Evolutionary conservation across 2,329 filamentous ascomycete species (phyloP).

Genomic region (Arthrobotrys sinensis): DNA sequence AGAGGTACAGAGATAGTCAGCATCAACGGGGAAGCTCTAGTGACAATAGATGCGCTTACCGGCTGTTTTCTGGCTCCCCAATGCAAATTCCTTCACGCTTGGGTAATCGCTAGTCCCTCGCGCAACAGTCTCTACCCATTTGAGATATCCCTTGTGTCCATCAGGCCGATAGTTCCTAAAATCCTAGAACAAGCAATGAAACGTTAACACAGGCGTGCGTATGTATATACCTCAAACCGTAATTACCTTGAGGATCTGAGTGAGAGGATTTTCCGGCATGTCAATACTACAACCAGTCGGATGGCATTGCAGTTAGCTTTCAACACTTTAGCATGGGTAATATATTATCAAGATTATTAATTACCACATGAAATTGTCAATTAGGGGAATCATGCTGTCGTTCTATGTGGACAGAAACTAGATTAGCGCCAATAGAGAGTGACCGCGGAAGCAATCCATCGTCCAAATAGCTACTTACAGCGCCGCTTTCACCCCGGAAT

Average conservation of each 20-base stretch:
- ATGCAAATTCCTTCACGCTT: conserved; percentile 75
- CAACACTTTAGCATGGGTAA: neutral
- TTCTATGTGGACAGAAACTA: conserved; percentile 70
- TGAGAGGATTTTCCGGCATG: conserved; percentile 93
- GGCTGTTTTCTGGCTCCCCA: conserved; percentile 66
- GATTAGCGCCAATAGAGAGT: neutral
- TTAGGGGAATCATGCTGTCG: conserved; percentile 91
- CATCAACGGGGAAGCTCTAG: neutral
- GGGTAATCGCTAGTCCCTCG: conserved; percentile 66
- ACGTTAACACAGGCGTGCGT: conserved; percentile 65
- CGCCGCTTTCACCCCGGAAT: conserved; percentile 93
- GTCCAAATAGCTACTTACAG: conserved; percentile 66
- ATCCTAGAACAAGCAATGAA: conserved; percentile 69
- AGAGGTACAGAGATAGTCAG: neutral
- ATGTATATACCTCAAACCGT: neutral
- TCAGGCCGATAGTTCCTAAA: conserved; percentile 91
- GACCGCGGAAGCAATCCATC: too few species aligned
- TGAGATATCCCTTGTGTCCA: conserved; percentile 88
- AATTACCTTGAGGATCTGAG: conserved; percentile 76
- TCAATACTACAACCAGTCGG: conserved; percentile 67
- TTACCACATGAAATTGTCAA: conserved; percentile 81
- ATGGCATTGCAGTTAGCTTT: neutral
- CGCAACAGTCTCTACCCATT: conserved; percentile 73
- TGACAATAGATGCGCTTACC: conserved; percentile 35
- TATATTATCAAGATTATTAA: neutral